Conservation (phyloP, 202 grass and related monocot species). For the Digitaria exilis region DNA sequence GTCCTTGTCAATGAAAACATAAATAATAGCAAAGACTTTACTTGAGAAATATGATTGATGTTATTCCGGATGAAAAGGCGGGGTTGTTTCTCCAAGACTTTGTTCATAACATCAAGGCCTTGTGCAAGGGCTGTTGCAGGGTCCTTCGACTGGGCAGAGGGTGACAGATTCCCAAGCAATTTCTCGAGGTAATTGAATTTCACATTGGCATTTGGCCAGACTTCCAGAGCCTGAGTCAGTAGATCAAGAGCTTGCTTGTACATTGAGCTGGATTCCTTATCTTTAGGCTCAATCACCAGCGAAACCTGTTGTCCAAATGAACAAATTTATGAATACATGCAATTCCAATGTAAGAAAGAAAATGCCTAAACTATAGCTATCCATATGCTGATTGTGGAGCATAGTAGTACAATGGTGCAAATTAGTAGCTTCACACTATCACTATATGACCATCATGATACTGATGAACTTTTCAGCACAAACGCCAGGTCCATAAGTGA, state of each 20-base stretch:
- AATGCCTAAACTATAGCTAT: not conserved
- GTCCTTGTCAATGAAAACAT: not conserved
- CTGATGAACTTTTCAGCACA: not conserved
- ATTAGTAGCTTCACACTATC: not conserved
- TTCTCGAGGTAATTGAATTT: slow-evolving; percentile 99
- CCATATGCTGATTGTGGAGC: slow-evolving; percentile 23
- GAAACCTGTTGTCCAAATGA: slow-evolving; percentile 74
- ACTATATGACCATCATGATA: slow-evolving; percentile 16
- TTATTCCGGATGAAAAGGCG: slow-evolving; percentile 98
- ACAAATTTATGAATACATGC: slow-evolving; percentile 17
- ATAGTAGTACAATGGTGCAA: not conserved
- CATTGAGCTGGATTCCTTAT: slow-evolving; percentile 94
- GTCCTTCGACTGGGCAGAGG: slow-evolving; percentile 92
- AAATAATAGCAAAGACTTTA: slow-evolving; percentile 42
- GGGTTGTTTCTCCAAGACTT: slow-evolving; percentile 97
- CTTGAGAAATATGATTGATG: slow-evolving; percentile 98
- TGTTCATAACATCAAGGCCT: slow-evolving; percentile 99
- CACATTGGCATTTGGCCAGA: slow-evolving; percentile 99
- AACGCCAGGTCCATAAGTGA: not conserved
- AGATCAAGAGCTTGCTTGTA: slow-evolving; percentile 97
- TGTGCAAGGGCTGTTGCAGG: slow-evolving; percentile 91
- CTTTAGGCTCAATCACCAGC: slow-evolving; percentile 93
- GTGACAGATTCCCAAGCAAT: slow-evolving; percentile 82
- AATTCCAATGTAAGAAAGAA: not conserved
- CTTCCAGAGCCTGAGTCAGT: slow-evolving; percentile 91